Evolutionary conservation across 495 filamentous ascomycete species (phyloP).

Genomic region (Hyaloscypha bicolor): DNA sequence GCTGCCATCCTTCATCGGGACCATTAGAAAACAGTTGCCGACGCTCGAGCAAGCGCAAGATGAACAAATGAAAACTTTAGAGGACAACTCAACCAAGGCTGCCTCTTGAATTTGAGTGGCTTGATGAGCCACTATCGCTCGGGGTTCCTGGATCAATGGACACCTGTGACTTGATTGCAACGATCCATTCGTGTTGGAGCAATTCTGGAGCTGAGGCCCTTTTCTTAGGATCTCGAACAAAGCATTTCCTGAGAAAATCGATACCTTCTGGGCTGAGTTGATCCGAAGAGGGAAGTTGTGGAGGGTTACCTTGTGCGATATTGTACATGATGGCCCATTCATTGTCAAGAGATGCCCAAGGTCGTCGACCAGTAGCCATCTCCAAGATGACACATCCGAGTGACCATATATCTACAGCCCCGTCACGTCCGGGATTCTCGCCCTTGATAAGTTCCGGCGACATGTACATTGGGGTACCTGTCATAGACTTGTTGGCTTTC

Average conservation of each 20-base stretch:
- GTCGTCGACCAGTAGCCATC: slow-evolving; percentile 93
- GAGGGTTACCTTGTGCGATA: slow-evolving; percentile 93
- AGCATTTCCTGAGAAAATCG: slow-evolving; percentile 86
- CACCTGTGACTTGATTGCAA: slow-evolving; percentile 56
- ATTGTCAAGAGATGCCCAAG: slow-evolving; percentile 97
- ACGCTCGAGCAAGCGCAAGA: background rate
- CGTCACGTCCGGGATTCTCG: slow-evolving; percentile 68
- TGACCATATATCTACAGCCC: slow-evolving; percentile 97
- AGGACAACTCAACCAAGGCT: slow-evolving; percentile 19
- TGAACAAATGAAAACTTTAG: background rate
- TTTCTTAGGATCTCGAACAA: slow-evolving; percentile 79
- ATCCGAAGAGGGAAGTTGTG: slow-evolving; percentile 76
- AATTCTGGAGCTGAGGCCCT: slow-evolving; percentile 85
- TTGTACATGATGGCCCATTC: slow-evolving; percentile 99
- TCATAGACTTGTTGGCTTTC: slow-evolving; percentile 88
- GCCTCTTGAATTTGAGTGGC: slow-evolving; percentile 22
- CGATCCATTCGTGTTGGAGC: slow-evolving; percentile 96
- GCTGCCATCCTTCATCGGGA: background rate
- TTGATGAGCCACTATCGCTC: slow-evolving; percentile 41
- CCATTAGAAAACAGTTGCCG: background rate
- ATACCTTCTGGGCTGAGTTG: slow-evolving; percentile 84
- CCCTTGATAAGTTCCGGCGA: slow-evolving; percentile 98
- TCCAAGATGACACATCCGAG: slow-evolving; percentile 96
- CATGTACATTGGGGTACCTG: slow-evolving; percentile 99
- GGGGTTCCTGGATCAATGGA: slow-evolving; percentile 54